Base-by-base conservation (phyloP, 2,329 filamentous ascomycete species). In the Alternaria ethzedia region DNA sequence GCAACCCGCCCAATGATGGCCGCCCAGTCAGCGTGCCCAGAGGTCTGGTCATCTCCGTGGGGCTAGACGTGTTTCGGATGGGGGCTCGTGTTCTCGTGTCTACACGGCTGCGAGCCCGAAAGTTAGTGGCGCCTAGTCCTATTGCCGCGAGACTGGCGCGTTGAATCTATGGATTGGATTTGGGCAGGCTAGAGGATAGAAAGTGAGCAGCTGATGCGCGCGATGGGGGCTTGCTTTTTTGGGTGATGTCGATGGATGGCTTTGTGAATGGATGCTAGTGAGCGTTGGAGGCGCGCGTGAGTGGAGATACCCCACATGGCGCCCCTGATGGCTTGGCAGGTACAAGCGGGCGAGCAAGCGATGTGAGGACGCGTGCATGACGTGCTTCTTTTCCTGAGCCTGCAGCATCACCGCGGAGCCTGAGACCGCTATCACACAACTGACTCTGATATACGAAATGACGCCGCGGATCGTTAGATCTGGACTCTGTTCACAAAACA, bases 51-150 rank as follows among this genome's bases (percentile, higher is more conserved):
- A 54, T 54, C 32, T 43, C 52, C 52, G 32, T 41, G 36, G 52
- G 52, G 32, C 52, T 54, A 54, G 52, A 44, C 52, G 36, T 44
- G 52, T 54, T 54, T 54, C 52, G 52, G 52, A 54, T 54, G 51
- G 20, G 51, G 32, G 51, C 51, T 54, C 51, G 51, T 54, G 51
- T 54, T 54, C 32, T 54, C 30, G 51, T 51, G 49, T 51, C 49
- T 36, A 51, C 21, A 36, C 23, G 49, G 51, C 51, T 36, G 51
- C 12, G 30, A 43, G 20, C 47, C 11, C 11, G 28, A n/a, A 11
- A 17, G 30, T 12, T 43, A 54, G 52, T 44, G 52, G 28, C 50
- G 50, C 50, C 28, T 26, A 26, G 32, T 21, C 32, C 21, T 23
- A 54, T 44, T 28, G 11, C 36, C 15, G 21, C 17, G 8, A 25